Base-by-base conservation (phyloP, 1,139 yeast species). In the Geotrichum restrictum region DNA sequence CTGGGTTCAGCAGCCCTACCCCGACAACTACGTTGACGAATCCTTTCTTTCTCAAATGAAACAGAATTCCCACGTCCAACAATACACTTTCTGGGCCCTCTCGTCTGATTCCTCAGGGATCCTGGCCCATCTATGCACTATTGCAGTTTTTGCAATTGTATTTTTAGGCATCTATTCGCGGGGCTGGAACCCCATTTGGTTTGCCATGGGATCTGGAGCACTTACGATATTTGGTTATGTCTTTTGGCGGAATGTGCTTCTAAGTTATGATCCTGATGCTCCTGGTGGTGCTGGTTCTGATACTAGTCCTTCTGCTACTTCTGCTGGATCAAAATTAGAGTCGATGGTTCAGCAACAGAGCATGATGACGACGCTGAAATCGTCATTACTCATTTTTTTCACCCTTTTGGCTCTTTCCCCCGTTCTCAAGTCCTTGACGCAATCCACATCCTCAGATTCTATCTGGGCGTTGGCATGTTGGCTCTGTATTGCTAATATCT, bases 391-490 rank as follows among this genome's bases (percentile, higher is more conserved):
- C 29, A 82, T 89, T 22, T 76, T 84, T 1, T 79, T 91, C 57
- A 79, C 87, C 3, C 71, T 91, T 45, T 72, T 89, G 45, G 82
- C 94, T 0, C 71, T 91, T 43, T 87, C 97, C 0, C 98, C 98
- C 0, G 93, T 93, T 2, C 75, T 93, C 52, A 86, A 88, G 61
- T 89, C 97, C 0, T 75, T 94, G 48, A 89, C 97, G 0, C 80
- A 82, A 60, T 86, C 96, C 0, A 88, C 97, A 0, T 81, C 97
- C 0, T 85, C 95, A 0, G 98, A 93, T 69, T 88, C 97, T 16
- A 88, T 94, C 57, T 93, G 98, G 98, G 89, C 96, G 0, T 70
- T 93, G 6, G 81, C 95, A 3, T 81, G 85, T 50, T 83, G 95
- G 80, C 73, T 93, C 24, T 82, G 87, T 38, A 60, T 88, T 7